Evolutionary conservation across 2,329 filamentous ascomycete genomes (phyloP), one percentile per base, ranked within the genome.

Genomic region (Calonectria hawksworthii): DNA sequence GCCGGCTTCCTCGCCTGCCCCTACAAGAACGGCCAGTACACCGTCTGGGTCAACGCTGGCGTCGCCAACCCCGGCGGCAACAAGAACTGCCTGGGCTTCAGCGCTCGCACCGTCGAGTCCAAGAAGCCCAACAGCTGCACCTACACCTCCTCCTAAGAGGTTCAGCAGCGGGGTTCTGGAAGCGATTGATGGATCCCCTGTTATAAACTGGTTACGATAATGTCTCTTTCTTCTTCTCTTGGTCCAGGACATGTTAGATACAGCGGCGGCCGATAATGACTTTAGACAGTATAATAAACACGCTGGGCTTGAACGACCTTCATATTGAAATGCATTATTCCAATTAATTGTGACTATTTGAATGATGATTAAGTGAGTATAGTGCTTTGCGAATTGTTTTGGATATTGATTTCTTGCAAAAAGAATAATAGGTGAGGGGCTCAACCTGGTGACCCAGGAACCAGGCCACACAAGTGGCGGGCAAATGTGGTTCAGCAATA

Each of bases 41-140:
- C 21, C n/a, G 23, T 63, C 34, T 63, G 56, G 56, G 34, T 63
- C 34, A 30, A 11, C 56, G 18, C 38, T n/a, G 56, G 56, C 23
- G 14, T 63, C 5, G 16, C 34, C 34, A 63, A 63, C 56, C 56
- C 56, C n/a, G 56, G 56, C 18, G 56, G 56, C 34, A 63, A 41
- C 56, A 41, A 63, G 56, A 63, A 63, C 56, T 63, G 56, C 56
- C n/a, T 63, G 14, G 56, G 56, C 34, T 63, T 63, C 34, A 63
- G 9, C n/a, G 56, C 56, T 41, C 56, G 56, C 34, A 28, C 56
- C 6, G 7, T 41, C 8, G 3, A 0, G 4, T 63, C 56, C 56
- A 63, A 30, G 32, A 59, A 59, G 34, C 56, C 56, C 34, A 63
- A 63, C 56, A 63, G 56, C 56, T 63, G 56, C 56, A 41, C 36